phyloP scores from a whole-genome alignment of 2,329 filamentous ascomycete species.

The Elsinoe ampelina region DNA sequence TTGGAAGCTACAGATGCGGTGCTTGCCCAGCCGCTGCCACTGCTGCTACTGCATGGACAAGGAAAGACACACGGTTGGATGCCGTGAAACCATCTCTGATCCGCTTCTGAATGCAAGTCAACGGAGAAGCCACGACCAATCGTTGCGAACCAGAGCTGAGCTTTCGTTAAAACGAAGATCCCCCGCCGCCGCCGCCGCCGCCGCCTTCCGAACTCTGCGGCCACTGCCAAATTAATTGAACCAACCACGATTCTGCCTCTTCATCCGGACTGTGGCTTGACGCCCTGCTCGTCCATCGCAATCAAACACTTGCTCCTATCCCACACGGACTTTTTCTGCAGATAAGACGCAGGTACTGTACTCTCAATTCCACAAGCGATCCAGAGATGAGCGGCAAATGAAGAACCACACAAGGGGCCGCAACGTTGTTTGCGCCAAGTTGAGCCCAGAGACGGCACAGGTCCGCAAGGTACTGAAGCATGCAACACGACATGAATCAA shows the following conservation, averaged over 20 bases:
- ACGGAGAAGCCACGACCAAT: constrained; percentile 1
- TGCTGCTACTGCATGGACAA: too few species aligned
- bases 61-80: too few species aligned
- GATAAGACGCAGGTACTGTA: neutral
- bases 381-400: neutral
- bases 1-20: too few species aligned
- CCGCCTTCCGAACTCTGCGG: neutral
- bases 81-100: neutral
- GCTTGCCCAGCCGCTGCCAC: neutral
- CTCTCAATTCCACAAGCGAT: neutral
- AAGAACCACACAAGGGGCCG: neutral
- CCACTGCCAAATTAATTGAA: neutral
- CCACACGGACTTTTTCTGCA: neutral
- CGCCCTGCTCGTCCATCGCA: neutral
- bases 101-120: neutral
- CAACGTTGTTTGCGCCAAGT: neutral
- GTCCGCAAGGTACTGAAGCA: neutral
- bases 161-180: constrained; percentile 1
- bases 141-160: too few species aligned
- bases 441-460: neutral
- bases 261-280: neutral
- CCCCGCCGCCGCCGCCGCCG: neutral
- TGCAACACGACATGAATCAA: neutral
- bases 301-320: neutral
- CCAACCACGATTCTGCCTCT: neutral